A percentile compares a stretch with the other conserved stretches of the same genome.
Conservation (phyloP, 495 filamentous ascomycete species). For the Antarctomyces pellizariae region DNA sequence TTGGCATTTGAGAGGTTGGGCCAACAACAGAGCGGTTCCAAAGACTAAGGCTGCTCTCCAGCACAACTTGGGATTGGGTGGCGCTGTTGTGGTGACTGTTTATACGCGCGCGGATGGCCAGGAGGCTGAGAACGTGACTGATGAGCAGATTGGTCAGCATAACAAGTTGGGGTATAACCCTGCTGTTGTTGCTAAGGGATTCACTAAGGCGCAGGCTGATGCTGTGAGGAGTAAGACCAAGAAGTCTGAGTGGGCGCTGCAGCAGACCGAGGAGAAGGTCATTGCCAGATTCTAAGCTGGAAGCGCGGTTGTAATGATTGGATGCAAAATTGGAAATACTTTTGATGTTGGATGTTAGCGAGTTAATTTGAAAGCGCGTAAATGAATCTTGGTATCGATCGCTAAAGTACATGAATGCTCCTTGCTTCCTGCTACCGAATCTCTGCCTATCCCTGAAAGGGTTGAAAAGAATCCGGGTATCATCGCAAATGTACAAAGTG, state of each 20-base stretch:
- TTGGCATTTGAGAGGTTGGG: slow-evolving; percentile 93
- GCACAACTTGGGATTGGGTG: slow-evolving; percentile 85
- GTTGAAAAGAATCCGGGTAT: too few species aligned
- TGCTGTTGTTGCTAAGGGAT: slow-evolving; percentile 67
- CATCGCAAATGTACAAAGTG: too few species aligned
- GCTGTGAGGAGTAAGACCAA: slow-evolving; percentile 44
- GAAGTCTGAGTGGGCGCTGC: slow-evolving; percentile 48
- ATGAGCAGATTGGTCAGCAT: slow-evolving; percentile 31
- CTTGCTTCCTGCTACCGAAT: too few species aligned
- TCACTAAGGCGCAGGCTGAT: slow-evolving; percentile 52
- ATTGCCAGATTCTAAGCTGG: slow-evolving; percentile 21
- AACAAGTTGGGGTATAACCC: slow-evolving; percentile 77
- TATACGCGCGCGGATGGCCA: slow-evolving; percentile 73
- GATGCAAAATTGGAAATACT: too few species aligned
- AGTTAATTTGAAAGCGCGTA: too few species aligned
- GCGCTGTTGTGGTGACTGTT: slow-evolving; percentile 75
- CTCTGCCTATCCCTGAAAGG: too few species aligned
- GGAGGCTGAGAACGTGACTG: slow-evolving; percentile 28
- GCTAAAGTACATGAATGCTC: too few species aligned
- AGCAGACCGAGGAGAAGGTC: slow-evolving; percentile 49
- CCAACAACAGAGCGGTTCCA: slow-evolving; percentile 58
- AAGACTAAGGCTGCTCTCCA: slow-evolving; percentile 55
- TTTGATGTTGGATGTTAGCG: too few species aligned
- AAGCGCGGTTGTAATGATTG: too few species aligned
- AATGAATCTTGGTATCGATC: too few species aligned